These are phyloP conservation scores for Chlorella sp. DNA, from an alignment of 139 green algal genomes.

Conservation along the genomic window DNA sequence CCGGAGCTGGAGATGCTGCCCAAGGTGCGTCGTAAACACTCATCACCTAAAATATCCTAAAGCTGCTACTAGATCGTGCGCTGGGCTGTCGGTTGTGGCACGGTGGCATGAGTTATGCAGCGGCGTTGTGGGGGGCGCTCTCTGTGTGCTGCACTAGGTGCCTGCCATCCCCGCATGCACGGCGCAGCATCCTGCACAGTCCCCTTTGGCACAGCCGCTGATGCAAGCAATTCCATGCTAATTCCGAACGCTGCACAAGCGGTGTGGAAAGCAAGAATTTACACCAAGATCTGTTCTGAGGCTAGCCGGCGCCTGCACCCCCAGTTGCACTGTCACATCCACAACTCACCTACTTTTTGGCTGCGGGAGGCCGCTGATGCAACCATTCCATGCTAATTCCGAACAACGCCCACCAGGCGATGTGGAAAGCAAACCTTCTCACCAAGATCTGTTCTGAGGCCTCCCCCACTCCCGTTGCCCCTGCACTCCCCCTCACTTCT, in stretches of 20 bases:
- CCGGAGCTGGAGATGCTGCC: conserved; percentile 55
- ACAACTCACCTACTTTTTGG: background rate
- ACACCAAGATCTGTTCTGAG: too few species aligned
- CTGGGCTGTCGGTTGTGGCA: too few species aligned
- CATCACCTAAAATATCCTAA: too few species aligned
- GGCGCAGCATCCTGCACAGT: background rate
- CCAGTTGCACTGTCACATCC: background rate
- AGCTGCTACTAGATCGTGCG: too few species aligned
- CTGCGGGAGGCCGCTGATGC: conserved; percentile 42
- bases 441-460: conserved; percentile 69
- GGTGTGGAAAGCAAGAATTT: too few species aligned
- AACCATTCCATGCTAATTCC: conserved; percentile 63
- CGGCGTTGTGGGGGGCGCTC: too few species aligned
- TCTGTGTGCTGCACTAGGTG: too few species aligned
- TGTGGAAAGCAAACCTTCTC: conserved; percentile 51
- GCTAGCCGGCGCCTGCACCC: background rate
- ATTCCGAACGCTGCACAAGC: too few species aligned
- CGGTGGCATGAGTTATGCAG: too few species aligned
- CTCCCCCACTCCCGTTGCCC: background rate
- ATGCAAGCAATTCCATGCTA: too few species aligned
- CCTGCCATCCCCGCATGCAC: background rate
- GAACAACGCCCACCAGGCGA: conserved; percentile 28
- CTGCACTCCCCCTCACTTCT: background rate
- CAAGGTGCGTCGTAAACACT: conserved; percentile 32
- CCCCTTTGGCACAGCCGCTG: background rate